phyloP scores from a whole-genome alignment of 257 asterid species.

The Euphrasia confusa region DNA sequence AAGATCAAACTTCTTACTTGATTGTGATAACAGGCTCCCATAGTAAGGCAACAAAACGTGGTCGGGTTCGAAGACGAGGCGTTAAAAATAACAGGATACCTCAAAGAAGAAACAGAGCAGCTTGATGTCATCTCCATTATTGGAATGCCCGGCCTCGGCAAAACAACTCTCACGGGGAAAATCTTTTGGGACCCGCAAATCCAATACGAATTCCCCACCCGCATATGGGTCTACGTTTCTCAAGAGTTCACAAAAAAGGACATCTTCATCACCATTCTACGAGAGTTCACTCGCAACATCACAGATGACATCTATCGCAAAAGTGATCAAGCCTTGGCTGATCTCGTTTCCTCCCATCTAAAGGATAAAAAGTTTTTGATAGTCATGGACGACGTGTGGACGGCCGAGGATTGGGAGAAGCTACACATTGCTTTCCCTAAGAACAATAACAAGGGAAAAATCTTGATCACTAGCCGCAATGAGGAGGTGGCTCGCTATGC shows the following conservation, averaged over 20 bases:
- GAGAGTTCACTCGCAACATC: conserved; percentile 24
- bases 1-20: too few relatives aligned
- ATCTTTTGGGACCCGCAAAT: conserved; percentile 29
- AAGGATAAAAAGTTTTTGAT: too few relatives aligned
- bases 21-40: conserved; percentile 32
- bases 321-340: conserved; percentile 28
- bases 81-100: conserved; percentile 26
- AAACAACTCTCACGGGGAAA: conserved; percentile 41
- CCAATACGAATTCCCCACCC: conserved; percentile 36
- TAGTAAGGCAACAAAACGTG: conserved; percentile 31
- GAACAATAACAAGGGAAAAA: too few relatives aligned
- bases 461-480: too few relatives aligned
- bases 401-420: too few relatives aligned
- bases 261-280: conserved; percentile 35
- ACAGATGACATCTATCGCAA: conserved; percentile 24
- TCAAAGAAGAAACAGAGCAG: conserved; percentile 24
- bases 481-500: conserved; percentile 12
- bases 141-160: conserved; percentile 57
- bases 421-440: too few relatives aligned
- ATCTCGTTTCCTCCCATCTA: neutral
- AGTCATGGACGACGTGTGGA: too few relatives aligned
- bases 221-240: conserved; percentile 42
- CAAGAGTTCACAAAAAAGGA: conserved; percentile 34
- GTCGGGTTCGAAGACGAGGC: conserved; percentile 56
- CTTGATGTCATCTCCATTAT: conserved; percentile 38